Percentiles rank a stretch among this genome's conserved stretches.
phyloP scores from a whole-genome alignment of 139 green algal species.

The Mesostigma viride region DNA sequence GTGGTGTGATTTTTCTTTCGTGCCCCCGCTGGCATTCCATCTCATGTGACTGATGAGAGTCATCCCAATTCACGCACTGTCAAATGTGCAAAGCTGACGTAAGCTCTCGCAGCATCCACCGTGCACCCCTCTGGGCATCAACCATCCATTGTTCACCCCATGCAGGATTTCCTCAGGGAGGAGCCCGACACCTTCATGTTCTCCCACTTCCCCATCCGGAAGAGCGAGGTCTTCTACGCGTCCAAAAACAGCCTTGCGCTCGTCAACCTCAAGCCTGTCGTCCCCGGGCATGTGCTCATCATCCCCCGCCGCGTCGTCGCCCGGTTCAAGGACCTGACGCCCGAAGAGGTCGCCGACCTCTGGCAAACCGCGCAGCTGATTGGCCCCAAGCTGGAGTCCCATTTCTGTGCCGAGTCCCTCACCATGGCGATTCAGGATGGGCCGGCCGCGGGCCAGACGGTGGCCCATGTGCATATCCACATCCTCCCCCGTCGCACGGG shows the following conservation, averaged over 20 bases:
- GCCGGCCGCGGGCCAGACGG: conserved; percentile 70
- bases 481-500: conserved; percentile 66
- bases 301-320: conserved; percentile 53
- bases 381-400: conserved; percentile 4
- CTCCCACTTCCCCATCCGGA: too few relatives aligned
- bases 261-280: conserved; percentile 92
- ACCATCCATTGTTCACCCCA: too few relatives aligned
- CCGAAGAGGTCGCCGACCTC: conserved; percentile 74
- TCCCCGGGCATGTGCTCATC: conserved; percentile 89
- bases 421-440: conserved; percentile 36
- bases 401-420: conserved; percentile 23
- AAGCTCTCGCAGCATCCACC: too few relatives aligned
- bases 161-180: too few relatives aligned
- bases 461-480: conserved; percentile 94
- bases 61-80: too few relatives aligned
- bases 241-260: conserved; percentile 66
- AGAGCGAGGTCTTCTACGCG: conserved; percentile 67
- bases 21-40: too few relatives aligned
- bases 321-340: conserved; percentile 63
- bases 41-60: too few relatives aligned
- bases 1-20: too few relatives aligned
- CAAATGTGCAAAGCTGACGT: too few relatives aligned
- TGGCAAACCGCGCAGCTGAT: conserved; percentile 43
- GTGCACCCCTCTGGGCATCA: too few relatives aligned
- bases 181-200: too few relatives aligned